A percentile compares a stretch with the other conserved stretches of the same genome.
Conservation (phyloP, 768 basidiomycete species). For the Suillus decipiens region DNA sequence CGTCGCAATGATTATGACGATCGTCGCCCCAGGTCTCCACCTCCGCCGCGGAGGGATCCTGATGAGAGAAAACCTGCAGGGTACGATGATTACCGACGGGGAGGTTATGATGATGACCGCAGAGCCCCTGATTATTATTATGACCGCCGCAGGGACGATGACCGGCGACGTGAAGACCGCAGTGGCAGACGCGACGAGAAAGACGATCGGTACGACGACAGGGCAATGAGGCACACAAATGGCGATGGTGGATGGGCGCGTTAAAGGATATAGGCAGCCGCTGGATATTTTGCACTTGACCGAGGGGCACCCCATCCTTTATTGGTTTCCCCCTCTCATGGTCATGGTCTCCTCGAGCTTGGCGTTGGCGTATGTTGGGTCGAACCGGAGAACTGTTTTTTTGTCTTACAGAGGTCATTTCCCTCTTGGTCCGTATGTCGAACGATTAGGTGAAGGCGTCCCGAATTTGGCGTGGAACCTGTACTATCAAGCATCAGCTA, state of each 20-base stretch:
- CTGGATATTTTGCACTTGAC: conserved; percentile 35
- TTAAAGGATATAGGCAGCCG: conserved; percentile 47
- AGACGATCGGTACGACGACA: conserved; percentile 79
- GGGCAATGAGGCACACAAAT: conserved; percentile 70
- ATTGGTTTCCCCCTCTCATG: conserved; percentile 47
- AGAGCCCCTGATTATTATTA: conserved; percentile 83
- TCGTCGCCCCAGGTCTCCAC: conserved; percentile 79
- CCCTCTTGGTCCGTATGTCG: conserved; percentile 36
- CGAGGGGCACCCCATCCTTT: conserved; percentile 31
- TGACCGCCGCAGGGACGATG: conserved; percentile 86
- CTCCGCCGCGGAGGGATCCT: conserved; percentile 72
- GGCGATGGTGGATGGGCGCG: conserved; percentile 79
- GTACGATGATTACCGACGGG: conserved; percentile 89
- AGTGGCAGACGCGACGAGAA: conserved; percentile 83
- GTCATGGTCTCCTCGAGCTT: conserved; percentile 46
- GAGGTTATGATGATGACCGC: conserved; percentile 77
- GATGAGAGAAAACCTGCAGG: conserved; percentile 89
- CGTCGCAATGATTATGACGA: conserved; percentile 73
- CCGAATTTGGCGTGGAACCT: conserved; percentile 25
- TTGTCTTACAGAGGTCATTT: conserved; percentile 37
- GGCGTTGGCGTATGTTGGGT: conserved; percentile 39
- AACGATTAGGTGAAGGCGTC: conserved; percentile 34
- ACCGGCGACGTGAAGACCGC: conserved; percentile 58
- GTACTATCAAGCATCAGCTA: conserved; percentile 4
- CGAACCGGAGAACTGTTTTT: conserved; percentile 40